Conservation (phyloP, 108 stramenopile species). For the Epipyxis sp. region DNA sequence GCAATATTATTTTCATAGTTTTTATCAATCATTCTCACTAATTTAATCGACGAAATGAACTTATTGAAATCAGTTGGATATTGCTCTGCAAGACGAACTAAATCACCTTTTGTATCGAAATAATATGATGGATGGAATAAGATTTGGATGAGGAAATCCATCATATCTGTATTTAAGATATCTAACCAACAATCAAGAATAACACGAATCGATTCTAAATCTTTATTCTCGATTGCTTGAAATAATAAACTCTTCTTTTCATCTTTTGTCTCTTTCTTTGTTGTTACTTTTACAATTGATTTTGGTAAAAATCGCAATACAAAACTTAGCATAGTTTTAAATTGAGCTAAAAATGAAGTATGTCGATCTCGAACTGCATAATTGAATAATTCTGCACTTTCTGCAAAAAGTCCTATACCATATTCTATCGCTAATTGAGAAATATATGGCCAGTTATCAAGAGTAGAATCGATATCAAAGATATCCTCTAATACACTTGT, state of each 20-base stretch:
- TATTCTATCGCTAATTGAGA: not conserved
- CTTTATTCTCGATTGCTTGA: not conserved
- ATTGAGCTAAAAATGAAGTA: not conserved
- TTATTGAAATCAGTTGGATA: not conserved
- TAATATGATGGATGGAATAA: not conserved
- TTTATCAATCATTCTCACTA: not conserved
- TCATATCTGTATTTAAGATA: constrained; percentile 5
- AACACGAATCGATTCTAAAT: not conserved
- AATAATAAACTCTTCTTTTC: constrained; percentile 1
- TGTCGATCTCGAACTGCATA: not conserved
- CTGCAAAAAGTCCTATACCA: not conserved
- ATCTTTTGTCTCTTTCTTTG: no score
- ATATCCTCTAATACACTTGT: not conserved
- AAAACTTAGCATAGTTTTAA: not conserved
- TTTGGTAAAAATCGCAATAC: not conserved
- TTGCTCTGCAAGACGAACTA: not conserved
- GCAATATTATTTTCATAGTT: not conserved
- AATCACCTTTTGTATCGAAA: not conserved
- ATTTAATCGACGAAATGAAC: not conserved
- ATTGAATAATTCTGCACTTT: not conserved
- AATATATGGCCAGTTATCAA: not conserved
- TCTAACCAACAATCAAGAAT: constrained; percentile 3
- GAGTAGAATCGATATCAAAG: not conserved
- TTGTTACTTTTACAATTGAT: not conserved
- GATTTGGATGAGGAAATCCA: not conserved